Conservation (phyloP, 1,139 yeast genomes). For the Kurtzmaniella natalensis region DNA sequence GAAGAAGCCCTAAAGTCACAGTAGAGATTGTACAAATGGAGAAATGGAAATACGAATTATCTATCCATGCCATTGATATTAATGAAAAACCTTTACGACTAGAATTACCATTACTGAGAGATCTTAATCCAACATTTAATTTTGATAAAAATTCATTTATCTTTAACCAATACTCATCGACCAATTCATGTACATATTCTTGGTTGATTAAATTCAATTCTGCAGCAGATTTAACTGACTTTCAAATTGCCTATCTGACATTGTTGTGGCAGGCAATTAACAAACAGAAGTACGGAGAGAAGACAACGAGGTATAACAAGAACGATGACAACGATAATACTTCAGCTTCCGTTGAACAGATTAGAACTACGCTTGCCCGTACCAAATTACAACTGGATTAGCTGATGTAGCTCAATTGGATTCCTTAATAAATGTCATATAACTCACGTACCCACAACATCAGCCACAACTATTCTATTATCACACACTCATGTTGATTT, state of each 20-base stretch:
- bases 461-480: not conserved
- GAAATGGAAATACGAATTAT: constrained; percentile 51
- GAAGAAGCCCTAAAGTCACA: constrained; percentile 6
- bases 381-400: no score
- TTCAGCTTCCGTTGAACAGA: no score
- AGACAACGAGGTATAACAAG: no score
- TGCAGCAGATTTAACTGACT: constrained; percentile 36
- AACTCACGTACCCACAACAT: not conserved
- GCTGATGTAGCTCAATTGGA: no score
- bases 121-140: constrained; percentile 64
- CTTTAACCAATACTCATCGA: constrained; percentile 47
- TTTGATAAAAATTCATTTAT: constrained; percentile 55
- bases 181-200: constrained; percentile 35
- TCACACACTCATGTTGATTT: constrained; percentile 5
- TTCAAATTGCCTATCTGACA: constrained; percentile 50
- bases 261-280: constrained; percentile 63
- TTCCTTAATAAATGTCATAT: not conserved
- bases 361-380: no score
- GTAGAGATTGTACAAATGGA: constrained; percentile 45
- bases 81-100: constrained; percentile 20
- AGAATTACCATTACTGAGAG: constrained; percentile 42
- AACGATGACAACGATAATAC: no score
- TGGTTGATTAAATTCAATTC: constrained; percentile 57
- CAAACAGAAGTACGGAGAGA: constrained; percentile 40
- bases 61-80: constrained; percentile 21